These are phyloP conservation scores for Ganoderma multipileum DNA, from an alignment of 1,284 basidiomycete species.

Conservation along the genomic window DNA sequence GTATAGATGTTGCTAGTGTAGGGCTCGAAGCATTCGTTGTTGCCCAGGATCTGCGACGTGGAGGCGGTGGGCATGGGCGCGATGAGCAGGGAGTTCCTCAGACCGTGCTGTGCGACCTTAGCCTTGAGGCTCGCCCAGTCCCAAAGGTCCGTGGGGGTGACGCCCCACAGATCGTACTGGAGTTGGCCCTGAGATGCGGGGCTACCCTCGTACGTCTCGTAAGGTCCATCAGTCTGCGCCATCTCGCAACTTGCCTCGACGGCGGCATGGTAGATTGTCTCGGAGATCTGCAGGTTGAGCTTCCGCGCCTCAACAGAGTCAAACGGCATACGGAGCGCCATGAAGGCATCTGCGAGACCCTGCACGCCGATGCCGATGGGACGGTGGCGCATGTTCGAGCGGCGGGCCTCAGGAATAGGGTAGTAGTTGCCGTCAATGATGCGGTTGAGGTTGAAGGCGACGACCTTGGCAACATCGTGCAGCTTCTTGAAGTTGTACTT, in stretches of 20 bases:
- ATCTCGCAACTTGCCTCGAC: constrained; percentile 94
- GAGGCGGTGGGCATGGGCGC: constrained; percentile 99
- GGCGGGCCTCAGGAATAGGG: constrained; percentile 89
- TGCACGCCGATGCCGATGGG: constrained; percentile 99
- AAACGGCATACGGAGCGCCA: constrained; percentile 96
- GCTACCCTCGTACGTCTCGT: constrained; percentile 92
- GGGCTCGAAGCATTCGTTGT: constrained; percentile 99
- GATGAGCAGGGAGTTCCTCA: constrained; percentile 94
- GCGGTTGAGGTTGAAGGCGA: constrained; percentile 92
- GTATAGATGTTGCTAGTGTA: constrained; percentile 99
- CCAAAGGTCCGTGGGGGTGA: constrained; percentile 94
- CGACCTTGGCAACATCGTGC: constrained; percentile 93
- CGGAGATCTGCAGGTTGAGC: constrained; percentile 97
- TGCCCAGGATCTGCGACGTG: constrained; percentile 97
- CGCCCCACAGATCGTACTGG: constrained; percentile 96
- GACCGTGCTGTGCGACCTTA: constrained; percentile 86
- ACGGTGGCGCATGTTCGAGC: constrained; percentile 97
- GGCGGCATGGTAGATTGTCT: constrained; percentile 98
- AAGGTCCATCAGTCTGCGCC: constrained; percentile 83
- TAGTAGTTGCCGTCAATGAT: constrained; percentile 97
- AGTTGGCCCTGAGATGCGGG: constrained; percentile 90
- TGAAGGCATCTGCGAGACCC: constrained; percentile 98
- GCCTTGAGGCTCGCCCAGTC: constrained; percentile 93
- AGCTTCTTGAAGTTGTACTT: constrained; percentile 94
- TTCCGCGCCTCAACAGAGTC: constrained; percentile 89